These are phyloP conservation scores for Trichoderma harzianum DNA, from an alignment of 2,329 filamentous ascomycete species.

Conservation along the genomic window DNA sequence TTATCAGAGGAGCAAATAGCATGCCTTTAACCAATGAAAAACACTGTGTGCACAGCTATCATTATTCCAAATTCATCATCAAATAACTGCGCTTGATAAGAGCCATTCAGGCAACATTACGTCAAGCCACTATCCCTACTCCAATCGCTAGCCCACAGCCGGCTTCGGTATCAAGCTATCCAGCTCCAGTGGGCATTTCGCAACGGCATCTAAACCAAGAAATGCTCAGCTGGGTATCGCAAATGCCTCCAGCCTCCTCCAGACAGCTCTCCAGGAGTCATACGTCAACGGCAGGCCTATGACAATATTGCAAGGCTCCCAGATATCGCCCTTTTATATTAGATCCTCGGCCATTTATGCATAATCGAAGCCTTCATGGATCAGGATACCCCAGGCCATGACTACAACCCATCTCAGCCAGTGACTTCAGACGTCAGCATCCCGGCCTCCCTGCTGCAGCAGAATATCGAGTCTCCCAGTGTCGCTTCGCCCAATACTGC, in stretches of 20 bases:
- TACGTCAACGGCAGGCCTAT: not conserved
- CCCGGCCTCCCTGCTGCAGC: slow-evolving; percentile 36
- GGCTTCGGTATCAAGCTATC: not conserved
- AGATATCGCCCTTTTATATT: not conserved
- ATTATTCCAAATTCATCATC: not conserved
- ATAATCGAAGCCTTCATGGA: not conserved
- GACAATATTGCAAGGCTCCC: not conserved
- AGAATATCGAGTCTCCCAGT: slow-evolving; percentile 34
- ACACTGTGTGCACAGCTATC: not conserved
- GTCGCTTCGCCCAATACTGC: slow-evolving; percentile 27
- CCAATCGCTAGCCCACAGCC: not conserved
- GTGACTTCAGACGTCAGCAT: slow-evolving; percentile 22
- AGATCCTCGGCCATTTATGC: not conserved
- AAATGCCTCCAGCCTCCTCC: not conserved
- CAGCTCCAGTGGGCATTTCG: not conserved
- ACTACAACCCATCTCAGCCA: not conserved
- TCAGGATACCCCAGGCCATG: not conserved
- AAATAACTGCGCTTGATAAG: not conserved
- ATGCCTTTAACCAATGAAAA: not conserved
- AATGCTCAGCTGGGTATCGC: not conserved
- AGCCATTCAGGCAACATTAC: not conserved
- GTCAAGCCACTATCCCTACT: not conserved
- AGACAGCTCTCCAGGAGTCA: not conserved
- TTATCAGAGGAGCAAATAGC: not conserved
- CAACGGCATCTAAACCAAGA: not conserved